Evolutionary conservation across 352 stramenopile genomes (phyloP).

Genomic region (Phytophthora pisi): DNA sequence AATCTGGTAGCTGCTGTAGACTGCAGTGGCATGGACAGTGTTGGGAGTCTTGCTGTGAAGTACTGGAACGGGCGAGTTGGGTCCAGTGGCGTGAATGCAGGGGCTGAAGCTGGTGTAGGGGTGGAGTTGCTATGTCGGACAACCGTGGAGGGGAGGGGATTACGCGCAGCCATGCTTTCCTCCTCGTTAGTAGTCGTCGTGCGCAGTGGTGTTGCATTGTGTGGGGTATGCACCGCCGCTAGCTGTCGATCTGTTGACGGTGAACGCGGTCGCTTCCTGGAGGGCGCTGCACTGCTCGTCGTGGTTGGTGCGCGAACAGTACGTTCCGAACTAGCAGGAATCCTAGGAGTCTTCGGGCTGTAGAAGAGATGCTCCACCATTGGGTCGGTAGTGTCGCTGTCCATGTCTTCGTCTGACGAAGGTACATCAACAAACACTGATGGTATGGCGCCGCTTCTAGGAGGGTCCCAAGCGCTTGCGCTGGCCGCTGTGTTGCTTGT

Average conservation of each 20-base stretch:
- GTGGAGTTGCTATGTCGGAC: conserved; percentile 10
- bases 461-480: neutral
- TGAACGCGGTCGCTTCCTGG: conserved; percentile 43
- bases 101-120: neutral
- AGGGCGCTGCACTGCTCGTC: conserved; percentile 2
- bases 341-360: conserved; percentile 67
- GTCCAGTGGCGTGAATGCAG: conserved; percentile 11
- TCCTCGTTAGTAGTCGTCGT: conserved; percentile 1
- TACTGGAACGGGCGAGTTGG: conserved; percentile 55
- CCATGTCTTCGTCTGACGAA: conserved; percentile 61
- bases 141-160: conserved; percentile 11
- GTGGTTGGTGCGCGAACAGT: neutral
- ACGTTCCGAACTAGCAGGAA: neutral
- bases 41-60: conserved; percentile 38
- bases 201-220: neutral
- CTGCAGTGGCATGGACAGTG: conserved; percentile 21
- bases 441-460: conserved; percentile 20
- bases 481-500: conserved; percentile 1
- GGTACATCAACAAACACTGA: conserved; percentile 66
- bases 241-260: conserved; percentile 21
- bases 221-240: neutral
- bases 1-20: conserved; percentile 33
- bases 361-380: conserved; percentile 80
- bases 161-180: neutral
- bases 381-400: conserved; percentile 74